A percentile compares a stretch with the other conserved stretches of the same genome.
Conservation (phyloP, 2,329 filamentous ascomycete genomes). For the Sarocladium oryzae region DNA sequence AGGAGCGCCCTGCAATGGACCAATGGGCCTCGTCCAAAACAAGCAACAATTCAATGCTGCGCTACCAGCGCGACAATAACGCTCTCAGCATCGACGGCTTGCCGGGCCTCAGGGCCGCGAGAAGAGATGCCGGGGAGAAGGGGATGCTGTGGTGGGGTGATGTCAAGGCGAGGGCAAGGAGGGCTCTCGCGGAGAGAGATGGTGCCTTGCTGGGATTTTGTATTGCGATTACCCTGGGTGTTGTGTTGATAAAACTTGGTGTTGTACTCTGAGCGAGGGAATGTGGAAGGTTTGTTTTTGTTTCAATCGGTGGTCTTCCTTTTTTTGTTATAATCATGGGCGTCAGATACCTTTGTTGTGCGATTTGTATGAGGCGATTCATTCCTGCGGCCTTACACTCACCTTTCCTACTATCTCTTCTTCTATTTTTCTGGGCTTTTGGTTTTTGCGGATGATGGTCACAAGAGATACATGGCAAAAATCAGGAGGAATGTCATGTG, state of each 20-base stretch:
- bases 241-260: conserved; percentile 18
- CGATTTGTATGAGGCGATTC: background rate
- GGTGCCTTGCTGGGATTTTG: conserved; percentile 26
- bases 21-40: conserved; percentile 42
- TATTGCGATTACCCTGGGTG: conserved; percentile 23
- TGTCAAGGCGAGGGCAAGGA: conserved; percentile 18
- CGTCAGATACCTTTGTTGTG: background rate
- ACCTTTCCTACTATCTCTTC: too few species aligned
- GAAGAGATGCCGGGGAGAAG: conserved; percentile 40
- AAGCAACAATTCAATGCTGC: conserved; percentile 40
- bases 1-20: conserved; percentile 50
- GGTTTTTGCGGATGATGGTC: too few species aligned
- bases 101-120: conserved; percentile 48
- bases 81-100: conserved; percentile 50
- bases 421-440: too few species aligned
- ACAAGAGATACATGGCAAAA: too few species aligned
- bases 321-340: background rate
- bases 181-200: conserved; percentile 23
- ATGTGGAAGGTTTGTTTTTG: background rate
- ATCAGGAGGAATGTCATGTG: too few species aligned
- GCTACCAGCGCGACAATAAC: conserved; percentile 54
- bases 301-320: too few species aligned
- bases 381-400: too few species aligned
- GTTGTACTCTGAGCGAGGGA: conserved; percentile 11
- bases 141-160: conserved; percentile 35